phyloP scores from a whole-genome alignment of 768 basidiomycete species.

The Leccinum olivaceopallidum region DNA sequence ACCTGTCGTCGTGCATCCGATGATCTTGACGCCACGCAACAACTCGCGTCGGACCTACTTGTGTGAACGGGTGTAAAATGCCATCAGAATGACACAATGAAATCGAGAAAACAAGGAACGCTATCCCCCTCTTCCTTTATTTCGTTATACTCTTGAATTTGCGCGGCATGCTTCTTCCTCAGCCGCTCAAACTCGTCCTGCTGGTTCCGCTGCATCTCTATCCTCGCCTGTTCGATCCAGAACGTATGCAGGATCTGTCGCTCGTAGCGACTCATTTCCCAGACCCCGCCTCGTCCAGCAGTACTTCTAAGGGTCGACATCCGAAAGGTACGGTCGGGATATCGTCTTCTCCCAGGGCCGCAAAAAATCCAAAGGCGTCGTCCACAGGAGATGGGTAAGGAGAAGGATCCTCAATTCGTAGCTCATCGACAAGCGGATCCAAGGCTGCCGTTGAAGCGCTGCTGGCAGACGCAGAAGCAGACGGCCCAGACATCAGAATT shows the following conservation, averaged over 20 bases:
- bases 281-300: conserved; percentile 44
- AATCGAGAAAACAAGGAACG: background rate
- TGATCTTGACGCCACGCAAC: conserved; percentile 54
- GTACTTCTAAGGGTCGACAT: conserved; percentile 38
- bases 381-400: conserved; percentile 21
- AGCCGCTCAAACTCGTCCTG: conserved; percentile 44
- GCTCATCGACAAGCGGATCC: background rate
- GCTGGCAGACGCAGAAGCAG: too few species aligned
- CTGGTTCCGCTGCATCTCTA: conserved; percentile 29
- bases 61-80: too few species aligned
- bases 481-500: too few species aligned
- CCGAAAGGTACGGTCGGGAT: conserved; percentile 41
- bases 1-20: conserved; percentile 82
- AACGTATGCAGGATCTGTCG: conserved; percentile 42
- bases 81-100: too few species aligned
- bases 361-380: conserved; percentile 38
- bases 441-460: too few species aligned
- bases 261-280: conserved; percentile 55
- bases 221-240: conserved; percentile 49
- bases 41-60: conserved; percentile 55
- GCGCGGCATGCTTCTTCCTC: conserved; percentile 43
- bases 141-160: conserved; percentile 37
- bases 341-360: conserved; percentile 32
- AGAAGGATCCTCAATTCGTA: background rate
- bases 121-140: conserved; percentile 53